Conservation (phyloP, 257 asterid genomes). For the Penstemon eatonii region DNA sequence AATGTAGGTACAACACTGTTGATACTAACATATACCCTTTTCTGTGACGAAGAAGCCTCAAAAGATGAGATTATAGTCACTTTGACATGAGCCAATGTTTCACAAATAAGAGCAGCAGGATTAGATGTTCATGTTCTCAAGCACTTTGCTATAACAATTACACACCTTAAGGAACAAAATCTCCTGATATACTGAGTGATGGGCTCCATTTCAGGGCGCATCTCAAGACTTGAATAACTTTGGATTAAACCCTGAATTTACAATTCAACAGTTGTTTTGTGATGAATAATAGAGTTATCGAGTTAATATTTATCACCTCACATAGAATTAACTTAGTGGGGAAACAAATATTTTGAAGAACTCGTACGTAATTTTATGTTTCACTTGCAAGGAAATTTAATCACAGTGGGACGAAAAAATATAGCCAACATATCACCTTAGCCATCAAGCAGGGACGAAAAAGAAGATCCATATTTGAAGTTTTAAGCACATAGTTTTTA, state of each 20-base stretch:
- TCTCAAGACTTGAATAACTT: slow-evolving; percentile 1
- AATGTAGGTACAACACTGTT: too few species aligned
- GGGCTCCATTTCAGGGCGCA: slow-evolving; percentile 18
- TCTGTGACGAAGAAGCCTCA: too few species aligned
- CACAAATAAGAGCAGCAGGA: too few species aligned
- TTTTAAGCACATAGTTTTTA: background rate
- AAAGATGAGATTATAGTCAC: too few species aligned
- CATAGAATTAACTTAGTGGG: background rate
- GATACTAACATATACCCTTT: too few species aligned
- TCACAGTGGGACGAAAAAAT: background rate
- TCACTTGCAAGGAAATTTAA: too few species aligned
- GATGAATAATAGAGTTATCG: background rate
- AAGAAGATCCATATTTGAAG: background rate
- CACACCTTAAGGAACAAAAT: too few species aligned
- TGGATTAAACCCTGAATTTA: slow-evolving; percentile 30
- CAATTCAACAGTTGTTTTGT: slow-evolving; percentile 10
- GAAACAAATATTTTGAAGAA: background rate
- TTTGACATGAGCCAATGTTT: too few species aligned
- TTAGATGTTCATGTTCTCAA: too few species aligned
- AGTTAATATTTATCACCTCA: background rate
- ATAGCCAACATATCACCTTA: background rate
- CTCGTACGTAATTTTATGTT: too few species aligned
- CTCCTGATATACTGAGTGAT: too few species aligned
- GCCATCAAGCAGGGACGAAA: background rate
- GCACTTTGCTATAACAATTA: too few species aligned